Base-by-base conservation (phyloP, 495 filamentous ascomycete genomes). In the Aspergillus funiculosus region DNA sequence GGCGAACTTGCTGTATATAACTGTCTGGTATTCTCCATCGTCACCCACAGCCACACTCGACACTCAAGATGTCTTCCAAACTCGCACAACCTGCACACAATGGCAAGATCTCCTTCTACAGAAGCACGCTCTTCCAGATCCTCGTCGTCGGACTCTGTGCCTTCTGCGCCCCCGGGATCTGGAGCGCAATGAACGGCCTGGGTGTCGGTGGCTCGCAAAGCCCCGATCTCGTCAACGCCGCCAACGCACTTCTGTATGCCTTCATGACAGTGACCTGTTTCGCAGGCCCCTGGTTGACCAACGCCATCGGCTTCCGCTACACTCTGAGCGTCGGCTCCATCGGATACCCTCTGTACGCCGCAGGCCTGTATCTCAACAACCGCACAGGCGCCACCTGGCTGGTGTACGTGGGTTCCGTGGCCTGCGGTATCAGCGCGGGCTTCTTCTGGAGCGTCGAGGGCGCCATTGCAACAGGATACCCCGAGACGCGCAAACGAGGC, bases 91-190 rank as follows among this genome's bases (percentile, higher is more conserved):
- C n/a, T n/a, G n/a, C n/a, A n/a, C n/a, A n/a, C n/a, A n/a, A 4
- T 15, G 1, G 1, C 24, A 18, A 29, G 19, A 5, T 18, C 1
- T 6, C 19, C 18, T 57, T 58, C 42, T 52, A 53, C 44, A 71
- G 70, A 36, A 72, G 66, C 32, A 74, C 74, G 7, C 61, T 78
- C 1, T 79, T 74, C 61, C 74, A 78, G 46, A 71, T 75, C 46
- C 64, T 77, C 24, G 45, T 79, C 3, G 69, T 79, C 28, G 73
- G 76, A 3, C 53, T 70, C 8, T 74, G 75, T 40, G 69, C 69
- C 10, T 80, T 80, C 58, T 72, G 71, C 4, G 72, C 73, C n/a
- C 75, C 75, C 0, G 77, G 76, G 6, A 73, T 80, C 38, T 81
- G 76, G 77, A 74, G 70, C 36, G 77, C 78, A 6, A 61, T 79